A percentile compares a stretch with the other conserved stretches of the same genome.
Conservation (phyloP, 805 yeast species). For the Candida coleopterorum region DNA sequence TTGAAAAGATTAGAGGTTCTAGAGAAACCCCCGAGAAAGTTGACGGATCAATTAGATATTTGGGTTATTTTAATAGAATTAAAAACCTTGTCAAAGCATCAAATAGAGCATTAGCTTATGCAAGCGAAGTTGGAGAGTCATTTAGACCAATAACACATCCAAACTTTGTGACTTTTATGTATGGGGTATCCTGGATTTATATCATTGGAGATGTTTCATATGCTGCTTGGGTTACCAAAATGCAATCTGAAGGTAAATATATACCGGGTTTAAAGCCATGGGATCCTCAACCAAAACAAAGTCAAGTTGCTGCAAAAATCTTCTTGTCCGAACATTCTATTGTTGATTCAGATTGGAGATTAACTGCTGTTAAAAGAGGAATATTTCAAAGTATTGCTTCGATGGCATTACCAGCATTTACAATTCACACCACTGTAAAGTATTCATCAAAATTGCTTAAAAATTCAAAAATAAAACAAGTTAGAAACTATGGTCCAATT, state of each 20-base stretch:
- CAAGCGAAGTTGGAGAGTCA: constrained; percentile 83
- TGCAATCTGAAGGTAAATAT: constrained; percentile 63
- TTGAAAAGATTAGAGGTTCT: constrained; percentile 8
- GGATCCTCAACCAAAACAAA: constrained; percentile 42
- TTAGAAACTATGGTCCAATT: constrained; percentile 72
- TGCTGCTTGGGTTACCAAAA: constrained; percentile 63
- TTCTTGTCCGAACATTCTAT: constrained; percentile 20
- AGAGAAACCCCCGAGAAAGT: constrained; percentile 14
- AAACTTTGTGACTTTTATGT: constrained; percentile 55
- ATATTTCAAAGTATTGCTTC: constrained; percentile 76
- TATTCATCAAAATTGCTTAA: constrained; percentile 63
- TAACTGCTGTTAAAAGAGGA: constrained; percentile 65
- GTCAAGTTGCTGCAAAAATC: constrained; percentile 32
- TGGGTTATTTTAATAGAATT: constrained; percentile 75
- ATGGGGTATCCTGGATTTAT: constrained; percentile 73
- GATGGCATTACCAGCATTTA: constrained; percentile 84
- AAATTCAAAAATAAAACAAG: constrained; percentile 41
- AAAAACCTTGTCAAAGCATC: constrained; percentile 68
- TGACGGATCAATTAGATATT: constrained; percentile 53
- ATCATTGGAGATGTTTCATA: constrained; percentile 70
- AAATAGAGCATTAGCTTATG: constrained; percentile 80
- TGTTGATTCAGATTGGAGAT: constrained; percentile 60
- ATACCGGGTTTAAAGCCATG: constrained; percentile 63
- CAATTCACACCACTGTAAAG: constrained; percentile 72
- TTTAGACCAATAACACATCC: constrained; percentile 82